Base-by-base conservation (phyloP, 208 protist species). In the Angomonas deanei region DNA sequence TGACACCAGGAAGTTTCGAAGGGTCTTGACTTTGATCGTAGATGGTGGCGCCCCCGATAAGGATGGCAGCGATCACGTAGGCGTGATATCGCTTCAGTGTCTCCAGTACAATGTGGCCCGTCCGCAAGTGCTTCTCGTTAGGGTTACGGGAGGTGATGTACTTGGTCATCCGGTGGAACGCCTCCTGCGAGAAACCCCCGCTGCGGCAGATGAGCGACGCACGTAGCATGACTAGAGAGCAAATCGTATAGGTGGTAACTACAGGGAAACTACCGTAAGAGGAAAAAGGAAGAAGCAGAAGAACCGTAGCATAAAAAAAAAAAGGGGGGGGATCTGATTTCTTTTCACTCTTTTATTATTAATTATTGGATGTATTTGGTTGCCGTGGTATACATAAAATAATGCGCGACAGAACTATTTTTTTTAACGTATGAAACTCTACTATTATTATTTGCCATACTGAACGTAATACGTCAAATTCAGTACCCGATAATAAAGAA, bases 121-220 rank as follows among this genome's bases (percentile, higher is more conserved):
- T 89, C 42, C 86, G 83, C 36, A 93, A 61, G 58, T 86, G 84
- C 74, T 86, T 88, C 64, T 93, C 86, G 52, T 93, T 93, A 0
- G 86, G 86, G 66, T 91, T 86, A 26, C 86, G 86, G n/a, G 78
- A 85, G n/a, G 77, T 90, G 46, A 93, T 84, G 69, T 93, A 91
- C 61, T 86, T 88, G 36, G 76, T 88, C 81, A 90, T 90, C 31
- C 86, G 78, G 60, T 92, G 78, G 61, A 92, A 89, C 19, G 86
- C 65, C 78, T 92, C 86, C 71, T 92, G 82, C 24, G 85, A 88
- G 58, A 92, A 92, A 48, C 73, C 74, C 26, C 74, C 68, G 13
- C 54, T 32, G 64, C 21, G 10, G 68, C 52, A 26, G 30, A 50
- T 50, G 19, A 10, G 23, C 23, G 74, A 67, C 49, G 21, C 30